Base-by-base conservation (phyloP, 1,284 basidiomycete genomes). In the Austroboletus rostrupii region DNA sequence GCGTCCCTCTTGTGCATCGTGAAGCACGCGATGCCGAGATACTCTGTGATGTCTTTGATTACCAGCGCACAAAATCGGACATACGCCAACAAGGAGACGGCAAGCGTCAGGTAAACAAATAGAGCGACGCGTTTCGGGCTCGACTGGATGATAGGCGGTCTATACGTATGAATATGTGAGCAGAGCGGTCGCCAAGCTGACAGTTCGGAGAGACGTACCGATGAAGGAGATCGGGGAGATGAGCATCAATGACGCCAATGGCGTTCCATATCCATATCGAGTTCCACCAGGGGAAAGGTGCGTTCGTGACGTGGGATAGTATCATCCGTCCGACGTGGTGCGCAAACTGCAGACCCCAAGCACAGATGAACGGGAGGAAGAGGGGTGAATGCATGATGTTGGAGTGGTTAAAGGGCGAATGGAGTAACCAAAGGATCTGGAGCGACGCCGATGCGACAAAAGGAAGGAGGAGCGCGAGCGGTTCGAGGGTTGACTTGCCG, bases 311-410 rank as follows among this genome's bases (percentile, higher is more conserved):
- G 69, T 99, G 96, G 0, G 94, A 92, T 32, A 97, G 73, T 65
- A 98, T 98, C 72, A 98, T 89, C 57, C 90, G 76, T 33, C 92
- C 92, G 40, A 97, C 95, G 62, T 88, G 85, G 67, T 92, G 87
- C 19, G 88, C 84, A 57, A 92, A 92, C 61, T 87, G 84, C 44
- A 92, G 70, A 20, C 92, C 96, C 93, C 94, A 98, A 40, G 87
- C 87, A 57, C 83, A 85, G 17, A 95, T 69, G 75, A 96, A 96
- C 1, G 94, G 92, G 6, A 98, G 71, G 61, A 97, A 85, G 19
- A 87, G 75, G 2, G 83, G 71, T 1, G 82, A 83, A 59, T 81
- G 68, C 45, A 87, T 67, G 64, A 87, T 81, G 28, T 69, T 72
- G 1, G 80, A 79, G 53, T 78, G 69, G 50, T 73, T 65, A 57